Conservation (phyloP, 2,329 filamentous ascomycete genomes). For the Gyromitra esculenta region DNA sequence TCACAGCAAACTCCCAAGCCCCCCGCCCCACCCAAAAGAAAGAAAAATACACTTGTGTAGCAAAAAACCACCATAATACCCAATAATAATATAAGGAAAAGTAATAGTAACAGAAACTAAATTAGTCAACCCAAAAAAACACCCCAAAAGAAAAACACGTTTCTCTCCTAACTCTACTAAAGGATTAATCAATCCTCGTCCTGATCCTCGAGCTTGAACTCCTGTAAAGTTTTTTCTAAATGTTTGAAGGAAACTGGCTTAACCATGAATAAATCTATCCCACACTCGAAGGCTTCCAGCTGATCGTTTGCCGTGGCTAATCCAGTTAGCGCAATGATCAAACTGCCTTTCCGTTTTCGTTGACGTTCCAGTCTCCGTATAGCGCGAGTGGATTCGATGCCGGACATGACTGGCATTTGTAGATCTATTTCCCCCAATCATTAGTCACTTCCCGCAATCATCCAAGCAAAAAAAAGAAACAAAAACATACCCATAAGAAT, state of each 20-base stretch:
- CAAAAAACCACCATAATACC: slow-evolving; percentile 8
- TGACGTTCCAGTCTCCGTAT: slow-evolving; percentile 52
- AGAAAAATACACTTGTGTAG: slow-evolving; percentile 3
- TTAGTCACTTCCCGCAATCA: slow-evolving; percentile 23
- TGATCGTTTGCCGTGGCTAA: slow-evolving; percentile 60
- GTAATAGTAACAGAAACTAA: background rate
- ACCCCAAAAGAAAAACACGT: slow-evolving; percentile 5
- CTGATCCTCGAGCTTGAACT: slow-evolving; percentile 52
- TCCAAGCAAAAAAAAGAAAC: background rate
- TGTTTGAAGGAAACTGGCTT: slow-evolving; percentile 62
- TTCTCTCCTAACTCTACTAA: slow-evolving; percentile 22
- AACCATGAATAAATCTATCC: slow-evolving; percentile 61
- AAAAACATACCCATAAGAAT: slow-evolving; percentile 64
- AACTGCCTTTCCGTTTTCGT: slow-evolving; percentile 55
- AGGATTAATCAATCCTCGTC: slow-evolving; percentile 12
- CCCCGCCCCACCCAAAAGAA: background rate
- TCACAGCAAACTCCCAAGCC: slow-evolving; percentile 13
- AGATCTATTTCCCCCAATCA: slow-evolving; percentile 42
- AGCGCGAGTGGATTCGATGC: slow-evolving; percentile 54
- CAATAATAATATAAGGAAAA: slow-evolving; percentile 6
- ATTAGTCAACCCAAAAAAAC: slow-evolving; percentile 5
- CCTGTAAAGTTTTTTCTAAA: slow-evolving; percentile 61
- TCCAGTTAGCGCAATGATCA: slow-evolving; percentile 62
- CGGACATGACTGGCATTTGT: slow-evolving; percentile 56
- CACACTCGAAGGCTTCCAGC: slow-evolving; percentile 59